Evolutionary conservation across 1,284 basidiomycete genomes (phyloP), one percentile per base, ranked within the genome.

Genomic region (Moesziomyces parantarcticus): DNA sequence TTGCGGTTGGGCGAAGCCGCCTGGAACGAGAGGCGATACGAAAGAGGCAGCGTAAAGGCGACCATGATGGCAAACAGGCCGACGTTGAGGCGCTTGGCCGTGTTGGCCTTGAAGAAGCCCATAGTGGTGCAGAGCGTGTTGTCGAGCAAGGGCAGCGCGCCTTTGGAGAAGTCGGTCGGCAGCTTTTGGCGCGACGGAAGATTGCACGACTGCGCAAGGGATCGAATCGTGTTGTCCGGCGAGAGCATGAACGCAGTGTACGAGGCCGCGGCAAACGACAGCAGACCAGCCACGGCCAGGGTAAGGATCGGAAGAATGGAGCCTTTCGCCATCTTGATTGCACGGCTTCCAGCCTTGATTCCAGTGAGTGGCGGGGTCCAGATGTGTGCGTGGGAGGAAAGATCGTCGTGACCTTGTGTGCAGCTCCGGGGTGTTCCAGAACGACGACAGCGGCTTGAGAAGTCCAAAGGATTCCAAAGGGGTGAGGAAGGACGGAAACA

Each of bases 1-100:
- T 70, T 75, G 56, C 72, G 62, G 34, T 75, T 75, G 0, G 72
- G 72, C 42, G 72, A 75, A 23, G 70, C 72, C 1, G 72, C 66
- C 36, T 70, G 66, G 60, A 70, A 75, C 23, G 53, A 66, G 51
- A 75, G 72, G 22, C 67, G 67, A 21, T 66, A 62, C 14, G 56
- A 58, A 3, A 69, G 53, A 0, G 66, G 67, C 3, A 70, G 36
- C 7, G 55, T 58, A 41, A 58, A 50, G 20, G 62, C 56, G 25
- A 54, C 52, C 56, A 75, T 59, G 49, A 75, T 54, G 22, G 72
- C 43, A 32, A 61, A 64, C 5, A 75, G 45, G 10, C 72, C 72
- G 18, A 67, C 44, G 29, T 70, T 75, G 56, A 70, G 53, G 0
- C 67, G 67, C 43, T 60, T 67, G 16, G 55, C 42, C n/a, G 58